These are phyloP conservation scores for Cenchrus fungigraminus DNA, from an alignment of 176 grass and related monocot species.

Conservation along the genomic window DNA sequence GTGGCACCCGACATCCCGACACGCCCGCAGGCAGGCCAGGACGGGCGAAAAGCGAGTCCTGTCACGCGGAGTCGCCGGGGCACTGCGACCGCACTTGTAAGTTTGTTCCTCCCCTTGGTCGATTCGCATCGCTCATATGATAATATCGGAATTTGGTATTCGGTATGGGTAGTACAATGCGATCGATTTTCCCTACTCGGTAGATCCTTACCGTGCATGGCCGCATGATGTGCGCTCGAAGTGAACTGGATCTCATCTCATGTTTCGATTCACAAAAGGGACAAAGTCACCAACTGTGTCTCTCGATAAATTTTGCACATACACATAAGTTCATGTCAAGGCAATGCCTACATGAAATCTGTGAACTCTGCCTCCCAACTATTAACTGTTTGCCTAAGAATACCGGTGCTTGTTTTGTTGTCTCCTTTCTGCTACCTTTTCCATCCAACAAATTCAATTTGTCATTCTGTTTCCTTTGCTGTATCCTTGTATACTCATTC, in stretches of 20 bases:
- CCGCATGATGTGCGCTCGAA: not conserved
- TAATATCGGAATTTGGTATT: not conserved
- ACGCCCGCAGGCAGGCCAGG: not conserved
- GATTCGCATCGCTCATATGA: not conserved
- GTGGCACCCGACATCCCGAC: not conserved
- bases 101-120: not conserved
- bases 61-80: not conserved
- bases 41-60: not conserved
- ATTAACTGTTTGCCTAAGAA: slow-evolving; percentile 23
- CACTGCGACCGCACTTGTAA: not conserved
- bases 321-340: not conserved
- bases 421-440: not conserved
- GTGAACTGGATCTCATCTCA: not conserved
- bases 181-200: not conserved
- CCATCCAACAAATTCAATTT: not conserved
- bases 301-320: slow-evolving; percentile 14
- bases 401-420: not conserved
- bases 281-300: not conserved
- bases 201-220: not conserved
- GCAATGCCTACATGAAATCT: not conserved
- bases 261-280: not conserved
- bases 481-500: slow-evolving; percentile 38
- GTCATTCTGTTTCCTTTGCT: not conserved
- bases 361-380: not conserved
- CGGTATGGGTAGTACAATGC: not conserved